These are phyloP conservation scores for Trametes pubescens DNA, from an alignment of 1,284 basidiomycete species.

Conservation along the genomic window DNA sequence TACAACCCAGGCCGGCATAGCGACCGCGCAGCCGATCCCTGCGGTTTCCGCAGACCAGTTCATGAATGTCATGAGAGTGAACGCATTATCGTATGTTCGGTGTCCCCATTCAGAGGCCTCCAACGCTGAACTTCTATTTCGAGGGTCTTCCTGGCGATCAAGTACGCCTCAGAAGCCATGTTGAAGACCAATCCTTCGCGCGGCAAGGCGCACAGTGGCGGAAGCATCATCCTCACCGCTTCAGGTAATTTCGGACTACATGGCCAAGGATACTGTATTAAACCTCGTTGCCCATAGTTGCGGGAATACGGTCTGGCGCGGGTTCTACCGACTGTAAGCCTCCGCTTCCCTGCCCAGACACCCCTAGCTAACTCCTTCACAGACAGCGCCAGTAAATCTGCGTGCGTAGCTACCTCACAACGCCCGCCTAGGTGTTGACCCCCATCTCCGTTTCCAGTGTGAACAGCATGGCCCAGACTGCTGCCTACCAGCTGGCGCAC, in stretches of 20 bases:
- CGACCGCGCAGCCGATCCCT: conserved; percentile 54
- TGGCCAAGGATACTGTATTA: too few relatives aligned
- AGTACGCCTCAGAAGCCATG: conserved; percentile 88
- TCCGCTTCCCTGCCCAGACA: not conserved
- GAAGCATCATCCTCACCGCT: conserved; percentile 91
- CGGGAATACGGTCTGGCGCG: conserved; percentile 87
- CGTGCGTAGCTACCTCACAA: conserved; percentile 58
- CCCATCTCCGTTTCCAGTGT: conserved; percentile 55
- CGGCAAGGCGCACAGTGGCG: conserved; percentile 74
- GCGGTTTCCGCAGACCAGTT: conserved; percentile 70
- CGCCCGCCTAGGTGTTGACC: not conserved
- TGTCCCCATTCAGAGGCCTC: not conserved
- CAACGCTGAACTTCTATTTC: not conserved
- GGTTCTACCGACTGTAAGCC: conserved; percentile 85
- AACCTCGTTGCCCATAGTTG: conserved; percentile 61
- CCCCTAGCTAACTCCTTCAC: conserved; percentile 27
- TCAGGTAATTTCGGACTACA: conserved; percentile 75
- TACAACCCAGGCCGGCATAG: conserved; percentile 66
- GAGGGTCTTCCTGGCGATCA: conserved; percentile 92
- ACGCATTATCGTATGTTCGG: conserved; percentile 80
- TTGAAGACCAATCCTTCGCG: conserved; percentile 64
- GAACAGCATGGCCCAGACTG: conserved; percentile 86
- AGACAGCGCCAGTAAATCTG: conserved; percentile 93
- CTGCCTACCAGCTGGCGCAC: conserved; percentile 82
- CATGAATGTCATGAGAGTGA: conserved; percentile 82